Percentiles rank a stretch among this genome's conserved stretches.
Conservation (phyloP, 1,139 yeast genomes). For the Hyphopichia fennica region DNA sequence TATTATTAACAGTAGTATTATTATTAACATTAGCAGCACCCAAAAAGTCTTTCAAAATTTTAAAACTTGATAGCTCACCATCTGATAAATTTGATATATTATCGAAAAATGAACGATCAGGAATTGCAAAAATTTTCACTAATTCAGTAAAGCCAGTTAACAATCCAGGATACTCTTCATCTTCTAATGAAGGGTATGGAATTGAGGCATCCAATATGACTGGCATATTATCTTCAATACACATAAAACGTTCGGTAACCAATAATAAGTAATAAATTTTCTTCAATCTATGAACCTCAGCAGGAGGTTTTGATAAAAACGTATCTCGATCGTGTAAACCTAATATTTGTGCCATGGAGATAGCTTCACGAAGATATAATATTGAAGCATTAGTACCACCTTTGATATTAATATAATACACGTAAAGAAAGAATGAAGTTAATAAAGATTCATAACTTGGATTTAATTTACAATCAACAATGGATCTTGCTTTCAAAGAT, state of each 20-base stretch:
- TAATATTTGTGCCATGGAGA: conserved; percentile 38
- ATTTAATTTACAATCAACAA: conserved; percentile 25
- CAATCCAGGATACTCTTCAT: conserved; percentile 36
- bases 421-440: conserved; percentile 39
- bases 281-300: conserved; percentile 34
- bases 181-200: conserved; percentile 33
- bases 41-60: background rate
- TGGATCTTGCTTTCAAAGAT: conserved; percentile 27
- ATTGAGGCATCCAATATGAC: conserved; percentile 37
- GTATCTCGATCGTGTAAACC: conserved; percentile 34
- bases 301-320: conserved; percentile 24
- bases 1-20: background rate
- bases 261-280: conserved; percentile 38
- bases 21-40: background rate
- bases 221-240: conserved; percentile 40
- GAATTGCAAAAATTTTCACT: conserved; percentile 28
- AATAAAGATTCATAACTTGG: conserved; percentile 32
- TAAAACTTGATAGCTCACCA: background rate
- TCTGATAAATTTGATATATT: no score
- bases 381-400: conserved; percentile 32
- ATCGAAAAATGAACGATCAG: conserved; percentile 20
- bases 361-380: conserved; percentile 39
- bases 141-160: conserved; percentile 34
- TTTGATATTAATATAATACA: conserved; percentile 32
- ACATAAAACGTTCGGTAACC: conserved; percentile 40